Evolutionary conservation across 768 basidiomycete species (phyloP).

Genomic region (Nidula microcarpa): DNA sequence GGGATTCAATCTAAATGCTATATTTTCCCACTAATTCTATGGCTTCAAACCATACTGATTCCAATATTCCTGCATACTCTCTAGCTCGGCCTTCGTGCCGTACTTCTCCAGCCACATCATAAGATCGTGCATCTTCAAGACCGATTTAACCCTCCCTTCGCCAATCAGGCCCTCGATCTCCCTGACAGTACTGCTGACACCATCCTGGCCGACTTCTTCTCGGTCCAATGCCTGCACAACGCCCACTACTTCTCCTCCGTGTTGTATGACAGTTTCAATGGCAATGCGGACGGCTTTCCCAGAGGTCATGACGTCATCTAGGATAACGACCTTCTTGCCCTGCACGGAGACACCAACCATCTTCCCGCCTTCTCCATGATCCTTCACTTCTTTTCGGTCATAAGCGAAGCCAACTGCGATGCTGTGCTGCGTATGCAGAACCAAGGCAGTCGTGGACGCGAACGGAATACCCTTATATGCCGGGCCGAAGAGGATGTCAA

Average conservation of each 20-base stretch:
- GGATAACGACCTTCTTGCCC: constrained; percentile 78
- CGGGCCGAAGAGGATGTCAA: constrained; percentile 92
- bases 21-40: not conserved
- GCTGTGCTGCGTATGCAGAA: constrained; percentile 63
- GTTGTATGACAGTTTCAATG: constrained; percentile 63
- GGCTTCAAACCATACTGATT: constrained; percentile 62
- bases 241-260: constrained; percentile 83
- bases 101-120: constrained; percentile 78
- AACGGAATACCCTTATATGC: constrained; percentile 98
- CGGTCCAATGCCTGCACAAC: constrained; percentile 86
- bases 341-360: constrained; percentile 85
- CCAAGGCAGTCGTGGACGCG: constrained; percentile 78
- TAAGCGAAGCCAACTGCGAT: constrained; percentile 79
- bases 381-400: constrained; percentile 94
- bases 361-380: constrained; percentile 92
- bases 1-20: too few relatives aligned
- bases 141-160: constrained; percentile 67
- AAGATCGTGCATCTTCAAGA: constrained; percentile 83
- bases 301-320: constrained; percentile 96
- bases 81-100: constrained; percentile 60
- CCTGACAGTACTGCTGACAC: constrained; percentile 67
- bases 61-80: constrained; percentile 75
- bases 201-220: constrained; percentile 77
- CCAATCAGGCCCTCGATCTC: constrained; percentile 80
- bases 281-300: constrained; percentile 86